A percentile compares a stretch with the other conserved stretches of the same genome.
These are phyloP conservation scores for Tympanopsis confertula DNA, from an alignment of 2,329 filamentous ascomycete species.

Conservation along the genomic window DNA sequence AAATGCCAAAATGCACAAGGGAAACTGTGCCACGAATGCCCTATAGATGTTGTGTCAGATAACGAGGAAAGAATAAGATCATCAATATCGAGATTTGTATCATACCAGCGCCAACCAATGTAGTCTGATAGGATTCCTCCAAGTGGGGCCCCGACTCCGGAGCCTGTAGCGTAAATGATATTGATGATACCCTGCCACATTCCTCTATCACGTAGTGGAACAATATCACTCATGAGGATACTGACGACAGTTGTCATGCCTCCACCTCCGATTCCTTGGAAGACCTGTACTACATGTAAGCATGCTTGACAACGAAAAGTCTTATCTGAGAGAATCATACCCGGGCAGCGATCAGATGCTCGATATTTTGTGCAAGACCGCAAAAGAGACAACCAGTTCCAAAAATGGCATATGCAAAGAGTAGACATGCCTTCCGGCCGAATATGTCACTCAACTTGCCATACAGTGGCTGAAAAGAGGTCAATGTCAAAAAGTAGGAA, in stretches of 20 bases:
- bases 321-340: conserved; percentile 8
- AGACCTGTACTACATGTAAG: conserved; percentile 2
- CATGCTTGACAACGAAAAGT: neutral
- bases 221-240: conserved; percentile 46
- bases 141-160: conserved; percentile 47
- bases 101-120: conserved; percentile 48
- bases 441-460: conserved; percentile 52
- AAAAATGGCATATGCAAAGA: conserved; percentile 47
- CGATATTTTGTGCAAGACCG: conserved; percentile 45
- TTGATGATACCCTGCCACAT: conserved; percentile 55
- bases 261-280: conserved; percentile 7
- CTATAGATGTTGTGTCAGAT: conserved; percentile 11
- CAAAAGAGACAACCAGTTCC: conserved; percentile 44
- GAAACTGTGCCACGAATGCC: conserved; percentile 47
- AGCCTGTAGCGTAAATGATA: conserved; percentile 45
- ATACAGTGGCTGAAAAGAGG: conserved; percentile 51
- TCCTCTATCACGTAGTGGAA: conserved; percentile 45
- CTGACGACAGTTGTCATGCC: conserved; percentile 27
- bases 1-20: conserved; percentile 43
- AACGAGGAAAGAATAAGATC: conserved; percentile 1
- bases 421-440: conserved; percentile 42
- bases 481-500: neutral
- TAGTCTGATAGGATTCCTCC: conserved; percentile 41
- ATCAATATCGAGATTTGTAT: too few species aligned
- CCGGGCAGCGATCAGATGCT: conserved; percentile 47